Evolutionary conservation across 2,329 filamentous ascomycete species (phyloP).

Genomic region (Penicillium occitanis): DNA sequence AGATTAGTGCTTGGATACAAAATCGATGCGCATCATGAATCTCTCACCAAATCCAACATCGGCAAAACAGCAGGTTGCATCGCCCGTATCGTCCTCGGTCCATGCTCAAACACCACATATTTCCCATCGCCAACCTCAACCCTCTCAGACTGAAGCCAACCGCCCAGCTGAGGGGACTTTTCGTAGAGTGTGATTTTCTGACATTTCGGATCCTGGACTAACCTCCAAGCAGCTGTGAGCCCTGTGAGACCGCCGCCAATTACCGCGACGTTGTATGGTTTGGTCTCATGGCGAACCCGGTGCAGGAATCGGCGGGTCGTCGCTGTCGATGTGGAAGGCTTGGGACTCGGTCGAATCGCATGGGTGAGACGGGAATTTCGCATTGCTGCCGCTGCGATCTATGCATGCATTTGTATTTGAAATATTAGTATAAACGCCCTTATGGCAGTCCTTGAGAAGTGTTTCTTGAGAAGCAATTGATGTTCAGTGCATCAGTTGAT

Average conservation of each 20-base stretch:
- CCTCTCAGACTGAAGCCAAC: constrained; percentile 74
- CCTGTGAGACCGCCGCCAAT: constrained; percentile 83
- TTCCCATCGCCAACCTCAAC: constrained; percentile 59
- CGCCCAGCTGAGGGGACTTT: constrained; percentile 66
- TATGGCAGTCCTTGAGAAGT: not conserved
- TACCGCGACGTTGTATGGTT: constrained; percentile 58
- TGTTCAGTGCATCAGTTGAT: constrained; percentile 3
- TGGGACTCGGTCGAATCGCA: constrained; percentile 25
- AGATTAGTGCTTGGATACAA: not conserved
- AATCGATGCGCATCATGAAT: not conserved
- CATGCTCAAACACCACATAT: constrained; percentile 75
- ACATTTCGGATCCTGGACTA: constrained; percentile 66
- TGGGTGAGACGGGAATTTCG: constrained; percentile 26
- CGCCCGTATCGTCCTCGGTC: constrained; percentile 72
- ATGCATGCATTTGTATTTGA: constrained; percentile 4
- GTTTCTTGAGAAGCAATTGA: not conserved
- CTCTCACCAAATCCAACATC: constrained; percentile 66
- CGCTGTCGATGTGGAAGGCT: not conserved
- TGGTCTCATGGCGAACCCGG: constrained; percentile 20
- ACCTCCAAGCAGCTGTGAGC: constrained; percentile 73
- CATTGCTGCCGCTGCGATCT: constrained; percentile 20
- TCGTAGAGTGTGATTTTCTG: constrained; percentile 82
- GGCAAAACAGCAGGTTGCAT: constrained; percentile 60
- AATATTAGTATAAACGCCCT: not conserved
- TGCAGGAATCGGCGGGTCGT: constrained; percentile 25